phyloP scores from a whole-genome alignment of 2,329 filamentous ascomycete genomes.

The Verticillium dahliae region DNA sequence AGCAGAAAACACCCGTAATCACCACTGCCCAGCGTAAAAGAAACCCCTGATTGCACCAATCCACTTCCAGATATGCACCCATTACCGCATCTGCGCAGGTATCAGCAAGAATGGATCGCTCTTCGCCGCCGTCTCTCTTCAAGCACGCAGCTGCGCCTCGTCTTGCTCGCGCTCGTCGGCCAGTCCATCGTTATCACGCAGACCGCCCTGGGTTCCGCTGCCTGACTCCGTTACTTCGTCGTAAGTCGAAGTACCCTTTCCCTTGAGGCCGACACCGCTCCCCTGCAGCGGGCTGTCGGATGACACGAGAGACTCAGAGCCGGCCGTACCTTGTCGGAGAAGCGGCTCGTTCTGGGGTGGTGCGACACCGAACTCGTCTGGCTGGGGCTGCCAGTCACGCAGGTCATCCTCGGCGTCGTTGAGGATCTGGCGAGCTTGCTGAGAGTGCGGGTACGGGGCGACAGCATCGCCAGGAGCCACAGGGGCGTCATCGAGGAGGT shows the following conservation, averaged over 20 bases:
- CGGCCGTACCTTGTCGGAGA: background rate
- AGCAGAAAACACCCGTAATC: background rate
- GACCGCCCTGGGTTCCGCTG: background rate
- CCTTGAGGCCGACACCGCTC: background rate
- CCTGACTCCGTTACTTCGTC: background rate
- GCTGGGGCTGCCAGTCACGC: slow-evolving; percentile 59
- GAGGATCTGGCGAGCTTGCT: slow-evolving; percentile 74
- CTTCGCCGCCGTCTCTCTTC: background rate
- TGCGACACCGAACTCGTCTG: slow-evolving; percentile 19
- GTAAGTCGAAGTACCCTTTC: background rate
- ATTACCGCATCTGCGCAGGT: background rate
- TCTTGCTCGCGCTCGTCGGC: background rate
- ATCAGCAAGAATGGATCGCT: background rate
- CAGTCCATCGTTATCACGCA: background rate
- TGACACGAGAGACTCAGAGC: background rate
- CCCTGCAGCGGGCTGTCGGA: background rate
- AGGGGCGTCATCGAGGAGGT: slow-evolving; percentile 82
- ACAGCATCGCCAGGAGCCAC: slow-evolving; percentile 79
- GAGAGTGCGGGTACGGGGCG: slow-evolving; percentile 57
- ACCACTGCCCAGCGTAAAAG: background rate
- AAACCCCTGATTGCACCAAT: background rate
- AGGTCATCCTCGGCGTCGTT: slow-evolving; percentile 91
- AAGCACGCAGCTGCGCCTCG: background rate
- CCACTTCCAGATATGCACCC: background rate
- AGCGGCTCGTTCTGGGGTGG: background rate